These are phyloP conservation scores for Eimeria mitis DNA, from an alignment of 169 alveolate species.

Conservation along the genomic window DNA sequence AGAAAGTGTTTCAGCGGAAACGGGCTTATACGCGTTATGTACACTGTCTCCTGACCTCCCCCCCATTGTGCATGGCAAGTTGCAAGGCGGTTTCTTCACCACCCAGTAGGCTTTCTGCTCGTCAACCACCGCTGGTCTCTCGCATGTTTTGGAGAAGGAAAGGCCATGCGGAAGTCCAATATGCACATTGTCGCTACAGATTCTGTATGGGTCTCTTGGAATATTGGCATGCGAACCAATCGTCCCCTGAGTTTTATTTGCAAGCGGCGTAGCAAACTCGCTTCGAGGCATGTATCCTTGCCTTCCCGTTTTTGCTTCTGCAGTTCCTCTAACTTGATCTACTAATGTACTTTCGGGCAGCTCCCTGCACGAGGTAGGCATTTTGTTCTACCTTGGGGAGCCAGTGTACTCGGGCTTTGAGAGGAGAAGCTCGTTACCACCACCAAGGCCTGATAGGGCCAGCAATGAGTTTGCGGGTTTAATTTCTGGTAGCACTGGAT, in stretches of 20 bases:
- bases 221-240: background rate
- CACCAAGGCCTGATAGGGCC: background rate
- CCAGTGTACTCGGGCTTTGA: background rate
- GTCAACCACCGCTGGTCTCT: slow-evolving; percentile 18
- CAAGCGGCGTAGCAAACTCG: background rate
- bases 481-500: background rate
- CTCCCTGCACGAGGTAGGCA: background rate
- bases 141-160: background rate
- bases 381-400: background rate
- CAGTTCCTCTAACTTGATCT: background rate
- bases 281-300: background rate
- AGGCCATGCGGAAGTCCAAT: background rate
- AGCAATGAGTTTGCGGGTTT: background rate
- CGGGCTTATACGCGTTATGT: background rate
- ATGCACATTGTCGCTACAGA: background rate
- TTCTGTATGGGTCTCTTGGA: background rate
- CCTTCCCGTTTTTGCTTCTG: background rate
- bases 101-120: slow-evolving; percentile 49
- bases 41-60: background rate
- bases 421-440: background rate
- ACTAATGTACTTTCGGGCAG: background rate
- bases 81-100: slow-evolving; percentile 9
- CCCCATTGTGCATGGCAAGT: background rate
- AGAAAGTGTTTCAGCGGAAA: slow-evolving; percentile 23
- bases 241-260: background rate